Evolutionary conservation across 768 basidiomycete species (phyloP).

Genomic region (Holtermannia corniformis): DNA sequence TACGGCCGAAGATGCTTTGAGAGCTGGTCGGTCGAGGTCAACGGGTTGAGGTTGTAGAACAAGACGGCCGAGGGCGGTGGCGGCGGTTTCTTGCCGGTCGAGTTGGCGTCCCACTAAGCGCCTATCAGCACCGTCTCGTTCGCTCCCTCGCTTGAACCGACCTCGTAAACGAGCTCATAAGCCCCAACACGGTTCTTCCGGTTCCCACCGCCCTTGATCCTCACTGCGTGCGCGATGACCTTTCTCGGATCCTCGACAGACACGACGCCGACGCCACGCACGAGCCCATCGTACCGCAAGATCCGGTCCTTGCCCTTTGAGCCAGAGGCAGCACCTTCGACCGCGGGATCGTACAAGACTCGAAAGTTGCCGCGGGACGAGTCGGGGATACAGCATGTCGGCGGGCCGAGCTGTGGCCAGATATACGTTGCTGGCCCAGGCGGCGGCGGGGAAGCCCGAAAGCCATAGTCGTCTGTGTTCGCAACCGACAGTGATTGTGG

Average conservation of each 20-base stretch:
- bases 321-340: background rate
- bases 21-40: constrained; percentile 60
- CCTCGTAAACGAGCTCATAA: background rate
- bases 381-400: background rate
- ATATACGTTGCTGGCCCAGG: background rate
- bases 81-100: constrained; percentile 63
- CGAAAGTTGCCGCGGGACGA: constrained; percentile 1
- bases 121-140: constrained; percentile 2
- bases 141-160: background rate
- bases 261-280: background rate
- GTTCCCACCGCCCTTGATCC: constrained; percentile 4
- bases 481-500: too few species aligned
- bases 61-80: constrained; percentile 53
- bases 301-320: background rate
- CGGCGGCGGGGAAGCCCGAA: too few species aligned
- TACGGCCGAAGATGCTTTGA: constrained; percentile 56
- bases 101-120: constrained; percentile 62
- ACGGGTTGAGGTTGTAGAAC: constrained; percentile 58
- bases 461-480: too few species aligned
- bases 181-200: constrained; percentile 4
- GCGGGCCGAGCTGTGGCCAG: background rate
- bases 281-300: constrained; percentile 4
- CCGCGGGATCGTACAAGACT: constrained; percentile 1
- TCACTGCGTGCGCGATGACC: constrained; percentile 1
- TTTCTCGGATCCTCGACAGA: constrained; percentile 5